Conservation (phyloP, 2,329 filamentous ascomycete species). For the Penicillium sp. region DNA sequence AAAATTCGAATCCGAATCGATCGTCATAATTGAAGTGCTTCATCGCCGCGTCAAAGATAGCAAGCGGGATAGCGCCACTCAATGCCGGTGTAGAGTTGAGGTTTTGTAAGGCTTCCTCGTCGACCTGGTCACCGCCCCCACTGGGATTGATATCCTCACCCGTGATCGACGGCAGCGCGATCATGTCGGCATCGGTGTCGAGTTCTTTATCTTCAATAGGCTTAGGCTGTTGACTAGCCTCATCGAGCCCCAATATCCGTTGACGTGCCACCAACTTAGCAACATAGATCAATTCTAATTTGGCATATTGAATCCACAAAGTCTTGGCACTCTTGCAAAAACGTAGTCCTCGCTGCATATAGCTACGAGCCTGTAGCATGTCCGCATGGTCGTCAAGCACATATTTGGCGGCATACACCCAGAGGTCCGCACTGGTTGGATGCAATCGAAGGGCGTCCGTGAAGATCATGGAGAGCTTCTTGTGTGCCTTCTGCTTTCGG, state of each 20-base stretch:
- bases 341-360: slow-evolving; percentile 86
- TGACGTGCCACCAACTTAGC: slow-evolving; percentile 77
- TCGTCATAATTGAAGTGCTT: slow-evolving; percentile 74
- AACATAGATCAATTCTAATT: slow-evolving; percentile 91
- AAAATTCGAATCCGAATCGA: slow-evolving; percentile 74
- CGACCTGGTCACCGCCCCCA: slow-evolving; percentile 57
- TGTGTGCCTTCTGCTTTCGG: slow-evolving; percentile 66
- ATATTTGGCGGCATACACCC: slow-evolving; percentile 80
- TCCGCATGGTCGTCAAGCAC: slow-evolving; percentile 79
- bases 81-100: slow-evolving; percentile 76
- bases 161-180: slow-evolving; percentile 62
- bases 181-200: slow-evolving; percentile 59
- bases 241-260: slow-evolving; percentile 67
- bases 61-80: slow-evolving; percentile 89
- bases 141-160: slow-evolving; percentile 65
- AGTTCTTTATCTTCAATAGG: slow-evolving; percentile 38
- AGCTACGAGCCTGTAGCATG: slow-evolving; percentile 80
- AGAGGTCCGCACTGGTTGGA: slow-evolving; percentile 79
- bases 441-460: slow-evolving; percentile 79
- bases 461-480: slow-evolving; percentile 64
- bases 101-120: slow-evolving; percentile 64
- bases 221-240: slow-evolving; percentile 42
- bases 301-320: slow-evolving; percentile 88
- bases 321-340: slow-evolving; percentile 78
- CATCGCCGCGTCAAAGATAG: slow-evolving; percentile 85